Conservation (phyloP, 2,329 filamentous ascomycete species). For the Nigrospora oryzae region DNA sequence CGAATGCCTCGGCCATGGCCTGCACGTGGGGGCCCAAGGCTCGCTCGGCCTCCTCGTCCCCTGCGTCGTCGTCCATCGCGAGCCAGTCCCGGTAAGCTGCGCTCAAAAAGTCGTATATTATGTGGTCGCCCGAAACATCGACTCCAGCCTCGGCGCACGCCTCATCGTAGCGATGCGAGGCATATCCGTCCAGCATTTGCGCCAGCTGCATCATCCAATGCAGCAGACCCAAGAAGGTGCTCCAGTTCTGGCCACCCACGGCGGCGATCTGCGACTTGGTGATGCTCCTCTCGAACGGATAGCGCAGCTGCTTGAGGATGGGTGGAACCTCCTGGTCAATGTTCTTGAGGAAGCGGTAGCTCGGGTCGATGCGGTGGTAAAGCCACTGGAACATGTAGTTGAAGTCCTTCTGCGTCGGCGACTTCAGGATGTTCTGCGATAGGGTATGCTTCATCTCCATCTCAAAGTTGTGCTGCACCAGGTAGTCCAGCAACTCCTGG, state of each 20-base stretch:
- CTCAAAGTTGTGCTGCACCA: conserved; percentile 91
- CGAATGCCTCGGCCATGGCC: conserved; percentile 81
- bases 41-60: conserved; percentile 73
- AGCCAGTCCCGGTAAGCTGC: conserved; percentile 91
- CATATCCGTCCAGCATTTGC: conserved; percentile 84
- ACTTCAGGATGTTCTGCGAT: conserved; percentile 85
- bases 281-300: conserved; percentile 91
- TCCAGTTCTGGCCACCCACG: conserved; percentile 95
- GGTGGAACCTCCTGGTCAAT: conserved; percentile 94
- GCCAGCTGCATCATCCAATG: conserved; percentile 99
- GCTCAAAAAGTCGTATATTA: conserved; percentile 89
- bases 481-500: conserved; percentile 83
- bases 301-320: conserved; percentile 85
- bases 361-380: conserved; percentile 91
- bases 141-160: conserved; percentile 82
- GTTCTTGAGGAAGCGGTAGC: conserved; percentile 85
- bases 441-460: conserved; percentile 94
- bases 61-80: conserved; percentile 80
- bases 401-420: conserved; percentile 96
- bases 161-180: conserved; percentile 73
- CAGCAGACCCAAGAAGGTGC: conserved; percentile 82
- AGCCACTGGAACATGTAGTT: conserved; percentile 97
- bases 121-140: conserved; percentile 81
- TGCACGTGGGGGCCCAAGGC: conserved; percentile 78
- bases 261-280: conserved; percentile 94